phyloP scores from a whole-genome alignment of 1,139 yeast species.

The Lodderomyces orthopsilosis region DNA sequence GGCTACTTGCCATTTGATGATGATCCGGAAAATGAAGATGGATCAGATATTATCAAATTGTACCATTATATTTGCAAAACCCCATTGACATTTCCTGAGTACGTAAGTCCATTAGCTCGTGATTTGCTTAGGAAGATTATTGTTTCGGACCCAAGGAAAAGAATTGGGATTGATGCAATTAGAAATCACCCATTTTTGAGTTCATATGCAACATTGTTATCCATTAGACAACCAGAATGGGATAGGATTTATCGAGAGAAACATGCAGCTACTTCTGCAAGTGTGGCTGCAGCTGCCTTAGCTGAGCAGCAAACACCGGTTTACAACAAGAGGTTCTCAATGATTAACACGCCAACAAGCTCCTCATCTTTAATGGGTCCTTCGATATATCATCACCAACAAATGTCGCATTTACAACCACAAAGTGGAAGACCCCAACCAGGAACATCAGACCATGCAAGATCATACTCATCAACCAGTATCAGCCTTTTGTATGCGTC shows the following conservation, averaged over 20 bases:
- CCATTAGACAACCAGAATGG: slow-evolving; percentile 89
- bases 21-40: slow-evolving; percentile 95
- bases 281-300: slow-evolving; percentile 10
- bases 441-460: slow-evolving; percentile 23
- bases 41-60: slow-evolving; percentile 85
- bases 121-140: slow-evolving; percentile 82
- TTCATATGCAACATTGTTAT: slow-evolving; percentile 75
- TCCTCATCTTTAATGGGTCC: slow-evolving; percentile 32
- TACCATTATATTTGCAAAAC: slow-evolving; percentile 91
- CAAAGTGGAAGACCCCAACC: slow-evolving; percentile 9
- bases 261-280: slow-evolving; percentile 11
- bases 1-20: slow-evolving; percentile 98
- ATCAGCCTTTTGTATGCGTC: slow-evolving; percentile 41
- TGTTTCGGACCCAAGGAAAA: slow-evolving; percentile 79
- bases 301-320: slow-evolving; percentile 11
- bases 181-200: slow-evolving; percentile 85
- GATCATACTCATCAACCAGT: slow-evolving; percentile 46
- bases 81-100: slow-evolving; percentile 93
- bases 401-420: slow-evolving; percentile 5
- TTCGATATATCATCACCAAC: slow-evolving; percentile 8
- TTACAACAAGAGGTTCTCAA: slow-evolving; percentile 41
- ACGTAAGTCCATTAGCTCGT: slow-evolving; percentile 86
- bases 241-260: slow-evolving; percentile 53
- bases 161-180: slow-evolving; percentile 68
- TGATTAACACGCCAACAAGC: slow-evolving; percentile 44